Percentiles rank a stretch among this genome's conserved stretches.
phyloP scores from a whole-genome alignment of 2,329 filamentous ascomycete genomes.

The Aureobasidium melanogenum region DNA sequence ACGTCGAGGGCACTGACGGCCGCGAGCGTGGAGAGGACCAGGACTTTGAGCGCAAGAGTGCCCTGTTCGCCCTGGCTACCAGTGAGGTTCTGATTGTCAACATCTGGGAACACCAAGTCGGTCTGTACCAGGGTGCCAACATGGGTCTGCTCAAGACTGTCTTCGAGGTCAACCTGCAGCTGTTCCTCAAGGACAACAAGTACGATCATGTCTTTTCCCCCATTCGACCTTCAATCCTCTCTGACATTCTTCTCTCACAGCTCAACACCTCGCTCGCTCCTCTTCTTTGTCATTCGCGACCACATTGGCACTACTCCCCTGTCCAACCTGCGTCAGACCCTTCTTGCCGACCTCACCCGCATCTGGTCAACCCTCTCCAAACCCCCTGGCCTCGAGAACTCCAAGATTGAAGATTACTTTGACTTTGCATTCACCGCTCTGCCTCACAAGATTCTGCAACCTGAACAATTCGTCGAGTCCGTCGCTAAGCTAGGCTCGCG shows the following conservation, averaged over 20 bases:
- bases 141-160: slow-evolving; percentile 98
- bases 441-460: slow-evolving; percentile 93
- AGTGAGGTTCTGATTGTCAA: slow-evolving; percentile 98
- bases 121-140: slow-evolving; percentile 94
- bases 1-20: slow-evolving; percentile 95
- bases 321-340: slow-evolving; percentile 77
- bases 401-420: slow-evolving; percentile 92
- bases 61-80: slow-evolving; percentile 90
- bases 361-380: slow-evolving; percentile 94
- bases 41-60: slow-evolving; percentile 97
- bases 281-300: slow-evolving; percentile 98
- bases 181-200: slow-evolving; percentile 94
- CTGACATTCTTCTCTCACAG: slow-evolving; percentile 34
- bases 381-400: slow-evolving; percentile 76
- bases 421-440: slow-evolving; percentile 95
- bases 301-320: slow-evolving; percentile 89
- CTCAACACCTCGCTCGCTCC: slow-evolving; percentile 76
- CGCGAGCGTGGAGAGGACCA: slow-evolving; percentile 95
- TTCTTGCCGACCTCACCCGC: slow-evolving; percentile 81
- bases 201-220: slow-evolving; percentile 35
- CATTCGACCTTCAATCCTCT: not conserved
- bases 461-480: slow-evolving; percentile 77
- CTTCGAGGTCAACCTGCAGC: slow-evolving; percentile 94
- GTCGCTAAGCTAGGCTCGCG: slow-evolving; percentile 70
- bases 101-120: slow-evolving; percentile 98